Conservation (phyloP, 2,329 filamentous ascomycete genomes). For the Chrysoporthe deuterocubensis region DNA sequence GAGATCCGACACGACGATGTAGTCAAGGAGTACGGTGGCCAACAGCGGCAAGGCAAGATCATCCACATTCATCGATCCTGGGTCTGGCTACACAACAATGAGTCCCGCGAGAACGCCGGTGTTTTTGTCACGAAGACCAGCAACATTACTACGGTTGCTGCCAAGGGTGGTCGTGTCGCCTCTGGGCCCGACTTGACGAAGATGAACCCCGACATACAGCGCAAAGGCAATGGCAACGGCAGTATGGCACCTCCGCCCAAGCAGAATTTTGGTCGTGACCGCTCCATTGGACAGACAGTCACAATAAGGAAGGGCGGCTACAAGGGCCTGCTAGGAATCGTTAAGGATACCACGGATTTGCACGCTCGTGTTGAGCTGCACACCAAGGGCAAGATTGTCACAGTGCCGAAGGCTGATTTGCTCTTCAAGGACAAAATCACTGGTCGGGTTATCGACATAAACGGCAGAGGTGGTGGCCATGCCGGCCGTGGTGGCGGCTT, state of each 20-base stretch:
- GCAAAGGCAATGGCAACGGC: conserved; percentile 60
- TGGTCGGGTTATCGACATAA: conserved; percentile 77
- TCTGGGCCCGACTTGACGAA: conserved; percentile 78
- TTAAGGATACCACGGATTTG: conserved; percentile 89
- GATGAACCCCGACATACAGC: conserved; percentile 90
- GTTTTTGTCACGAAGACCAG: conserved; percentile 86
- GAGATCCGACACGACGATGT: conserved; percentile 92
- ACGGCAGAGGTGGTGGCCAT: conserved; percentile 48
- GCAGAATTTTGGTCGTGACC: conserved; percentile 76
- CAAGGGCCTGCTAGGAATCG: conserved; percentile 92
- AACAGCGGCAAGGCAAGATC: conserved; percentile 84
- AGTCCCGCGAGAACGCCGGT: conserved; percentile 82
- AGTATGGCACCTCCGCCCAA: conserved; percentile 67
- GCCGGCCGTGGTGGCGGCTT: conserved; percentile 48
- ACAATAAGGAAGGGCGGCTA: conserved; percentile 84
- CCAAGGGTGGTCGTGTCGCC: conserved; percentile 83
- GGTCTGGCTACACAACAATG: conserved; percentile 85
- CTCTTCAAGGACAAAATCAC: conserved; percentile 83
- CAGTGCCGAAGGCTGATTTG: conserved; percentile 80
- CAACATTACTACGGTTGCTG: conserved; percentile 89
- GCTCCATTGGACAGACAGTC: conserved; percentile 87
- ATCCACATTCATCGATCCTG: conserved; percentile 93
- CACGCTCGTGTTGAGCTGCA: conserved; percentile 91
- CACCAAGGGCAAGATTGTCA: conserved; percentile 90
- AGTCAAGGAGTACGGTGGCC: conserved; percentile 86